A percentile compares a stretch with the other conserved stretches of the same genome.
These are phyloP conservation scores for Candida tallmaniae DNA, from an alignment of 805 yeast species.

Conservation along the genomic window DNA sequence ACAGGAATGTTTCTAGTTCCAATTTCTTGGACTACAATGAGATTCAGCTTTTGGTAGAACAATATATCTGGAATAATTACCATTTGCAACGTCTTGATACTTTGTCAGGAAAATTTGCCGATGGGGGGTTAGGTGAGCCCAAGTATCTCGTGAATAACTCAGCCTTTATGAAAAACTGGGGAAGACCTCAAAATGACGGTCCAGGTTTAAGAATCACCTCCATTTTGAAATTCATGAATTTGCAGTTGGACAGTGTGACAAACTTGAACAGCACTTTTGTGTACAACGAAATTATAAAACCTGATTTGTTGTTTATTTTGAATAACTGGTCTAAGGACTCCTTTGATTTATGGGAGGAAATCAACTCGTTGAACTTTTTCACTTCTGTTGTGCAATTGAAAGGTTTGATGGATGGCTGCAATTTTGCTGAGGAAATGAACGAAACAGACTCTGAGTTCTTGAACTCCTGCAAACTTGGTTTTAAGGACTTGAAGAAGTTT, in stretches of 20 bases:
- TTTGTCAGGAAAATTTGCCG: conserved; percentile 57
- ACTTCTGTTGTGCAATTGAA: conserved; percentile 71
- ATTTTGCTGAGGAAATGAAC: conserved; percentile 24
- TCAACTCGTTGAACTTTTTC: conserved; percentile 70
- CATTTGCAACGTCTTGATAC: conserved; percentile 63
- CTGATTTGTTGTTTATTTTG: conserved; percentile 64
- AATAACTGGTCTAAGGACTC: conserved; percentile 58
- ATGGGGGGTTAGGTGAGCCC: conserved; percentile 78
- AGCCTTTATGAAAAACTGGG: conserved; percentile 71
- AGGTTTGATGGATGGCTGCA: conserved; percentile 55
- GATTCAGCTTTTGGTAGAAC: conserved; percentile 36
- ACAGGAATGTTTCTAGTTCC: conserved; percentile 13
- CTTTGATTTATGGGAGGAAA: conserved; percentile 95
- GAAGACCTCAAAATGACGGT: conserved; percentile 94
- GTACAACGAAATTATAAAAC: conserved; percentile 51
- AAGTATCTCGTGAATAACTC: conserved; percentile 68
- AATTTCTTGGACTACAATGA: conserved; percentile 6
- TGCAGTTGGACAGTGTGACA: conserved; percentile 11
- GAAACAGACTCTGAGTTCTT: conserved; percentile 21
- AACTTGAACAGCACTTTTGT: conserved; percentile 26
- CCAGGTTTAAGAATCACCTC: conserved; percentile 80
- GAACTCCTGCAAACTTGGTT: conserved; percentile 23
- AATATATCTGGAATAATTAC: conserved; percentile 57
- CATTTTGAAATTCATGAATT: conserved; percentile 48
- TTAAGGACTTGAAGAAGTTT: conserved; percentile 31